Base-by-base conservation (phyloP, 371 early-diverging fungal genomes). In the Entomophthora muscae region DNA sequence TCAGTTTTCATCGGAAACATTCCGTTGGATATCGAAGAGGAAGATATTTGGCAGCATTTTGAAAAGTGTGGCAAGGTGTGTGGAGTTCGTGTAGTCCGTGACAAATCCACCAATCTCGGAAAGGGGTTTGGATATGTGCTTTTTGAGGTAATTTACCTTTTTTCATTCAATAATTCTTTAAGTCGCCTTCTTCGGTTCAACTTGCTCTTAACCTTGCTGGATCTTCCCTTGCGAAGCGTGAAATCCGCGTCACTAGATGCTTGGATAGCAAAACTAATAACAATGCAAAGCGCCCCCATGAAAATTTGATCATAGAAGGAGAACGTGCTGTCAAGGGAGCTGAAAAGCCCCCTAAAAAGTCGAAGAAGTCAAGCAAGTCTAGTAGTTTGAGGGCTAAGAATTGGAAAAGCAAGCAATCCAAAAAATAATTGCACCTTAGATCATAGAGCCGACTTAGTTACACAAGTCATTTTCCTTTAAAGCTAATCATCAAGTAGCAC, bases 81-180 rank as follows among this genome's bases (percentile, higher is more conserved):
- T 68, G 78, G 80, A 67, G 91, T 95, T 27, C 79, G 97, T 5
- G 75, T 92, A 22, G 78, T 96, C 33, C 83, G 95, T 27, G 97
- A 96, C 70, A 69, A 74, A 28, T 80, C 78, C 66, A 92, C 90
- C 3, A 91, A 90, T 65, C 73, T 94, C n/a, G 97, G 97, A 57
- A 96, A 95, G 69, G 97, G 97, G 0, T 84, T 94, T 70, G 95
- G 84, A 0, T 95, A 91, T 70, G 92, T 88, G 32, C 82, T 83
- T 67, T 88, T 88, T 67, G 68, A 68, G 31, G 81, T 70, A 67
- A 62, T 60, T 64, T n/a, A 68, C 21, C 61, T 21, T 17, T 55
- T 22, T 23, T 31, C 13, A 54, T 30, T 51, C 21, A 52, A 66
- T 3, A 64, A 61, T 30, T 22, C 12, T 30, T 57, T 61, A 65